phyloP scores from a whole-genome alignment of 768 basidiomycete species.

The Dendrothele bispora region DNA sequence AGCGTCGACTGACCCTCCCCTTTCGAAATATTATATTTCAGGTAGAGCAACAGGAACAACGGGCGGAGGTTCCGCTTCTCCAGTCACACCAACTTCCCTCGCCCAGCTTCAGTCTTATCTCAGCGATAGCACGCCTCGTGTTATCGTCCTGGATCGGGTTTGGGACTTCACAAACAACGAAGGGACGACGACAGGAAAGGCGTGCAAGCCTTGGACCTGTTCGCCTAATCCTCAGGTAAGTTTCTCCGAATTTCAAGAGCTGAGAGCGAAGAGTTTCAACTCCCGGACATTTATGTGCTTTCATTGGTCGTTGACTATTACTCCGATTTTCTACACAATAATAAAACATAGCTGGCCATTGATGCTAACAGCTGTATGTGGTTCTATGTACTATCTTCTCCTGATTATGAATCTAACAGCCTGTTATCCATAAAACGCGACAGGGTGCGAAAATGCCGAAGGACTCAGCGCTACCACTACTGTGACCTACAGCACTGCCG shows the following conservation, averaged over 20 bases:
- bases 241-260: neutral
- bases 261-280: no score
- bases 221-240: conserved; percentile 20
- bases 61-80: conserved; percentile 20
- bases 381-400: no score
- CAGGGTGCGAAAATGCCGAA: conserved; percentile 22
- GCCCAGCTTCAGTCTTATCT: conserved; percentile 22
- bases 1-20: no score
- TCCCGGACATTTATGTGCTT: no score
- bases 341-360: no score
- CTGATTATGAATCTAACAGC: no score
- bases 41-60: conserved; percentile 21
- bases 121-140: conserved; percentile 21
- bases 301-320: no score
- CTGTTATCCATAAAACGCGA: no score
- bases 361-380: no score
- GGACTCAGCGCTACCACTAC: conserved; percentile 16
- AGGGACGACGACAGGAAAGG: conserved; percentile 16
- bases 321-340: no score
- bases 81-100: conserved; percentile 19
- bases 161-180: conserved; percentile 21
- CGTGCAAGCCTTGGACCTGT: conserved; percentile 25
- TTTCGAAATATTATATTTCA: no score
- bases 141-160: conserved; percentile 19
- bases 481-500: conserved; percentile 18